phyloP scores from a whole-genome alignment of 2,329 filamentous ascomycete genomes.

The Fusarium sp. region DNA sequence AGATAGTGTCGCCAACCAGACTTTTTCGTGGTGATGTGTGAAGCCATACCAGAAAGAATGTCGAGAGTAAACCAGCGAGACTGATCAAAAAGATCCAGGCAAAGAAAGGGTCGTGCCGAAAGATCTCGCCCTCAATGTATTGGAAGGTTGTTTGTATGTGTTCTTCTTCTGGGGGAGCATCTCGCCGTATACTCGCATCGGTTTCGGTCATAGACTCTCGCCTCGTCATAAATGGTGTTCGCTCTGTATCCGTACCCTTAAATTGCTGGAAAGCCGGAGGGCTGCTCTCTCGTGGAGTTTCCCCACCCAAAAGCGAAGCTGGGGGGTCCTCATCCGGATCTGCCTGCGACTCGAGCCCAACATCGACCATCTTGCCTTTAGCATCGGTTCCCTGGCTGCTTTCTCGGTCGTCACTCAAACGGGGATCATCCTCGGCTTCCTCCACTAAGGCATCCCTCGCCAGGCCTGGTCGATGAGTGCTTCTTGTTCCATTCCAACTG shows the following conservation, averaged over 20 bases:
- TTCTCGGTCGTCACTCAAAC: slow-evolving; percentile 47
- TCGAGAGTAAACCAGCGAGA: slow-evolving; percentile 84
- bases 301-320: slow-evolving; percentile 65
- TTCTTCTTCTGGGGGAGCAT: slow-evolving; percentile 52
- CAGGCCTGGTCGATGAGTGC: slow-evolving; percentile 47
- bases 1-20: slow-evolving; percentile 91
- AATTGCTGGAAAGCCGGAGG: slow-evolving; percentile 74
- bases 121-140: slow-evolving; percentile 73
- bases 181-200: slow-evolving; percentile 56
- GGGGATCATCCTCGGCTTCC: slow-evolving; percentile 55
- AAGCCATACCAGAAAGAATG: slow-evolving; percentile 88
- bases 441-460: slow-evolving; percentile 52
- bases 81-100: slow-evolving; percentile 89
- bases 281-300: slow-evolving; percentile 62
- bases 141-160: slow-evolving; percentile 59
- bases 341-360: slow-evolving; percentile 79
- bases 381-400: slow-evolving; percentile 46
- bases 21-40: slow-evolving; percentile 81
- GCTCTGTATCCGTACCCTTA: slow-evolving; percentile 51
- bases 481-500: slow-evolving; percentile 70
- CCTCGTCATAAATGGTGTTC: slow-evolving; percentile 54
- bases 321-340: slow-evolving; percentile 68
- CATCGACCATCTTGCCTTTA: slow-evolving; percentile 83
- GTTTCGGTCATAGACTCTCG: slow-evolving; percentile 59
- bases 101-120: slow-evolving; percentile 90